Base-by-base conservation (phyloP, 1,284 basidiomycete species). In the Heterobasidion irregulare region DNA sequence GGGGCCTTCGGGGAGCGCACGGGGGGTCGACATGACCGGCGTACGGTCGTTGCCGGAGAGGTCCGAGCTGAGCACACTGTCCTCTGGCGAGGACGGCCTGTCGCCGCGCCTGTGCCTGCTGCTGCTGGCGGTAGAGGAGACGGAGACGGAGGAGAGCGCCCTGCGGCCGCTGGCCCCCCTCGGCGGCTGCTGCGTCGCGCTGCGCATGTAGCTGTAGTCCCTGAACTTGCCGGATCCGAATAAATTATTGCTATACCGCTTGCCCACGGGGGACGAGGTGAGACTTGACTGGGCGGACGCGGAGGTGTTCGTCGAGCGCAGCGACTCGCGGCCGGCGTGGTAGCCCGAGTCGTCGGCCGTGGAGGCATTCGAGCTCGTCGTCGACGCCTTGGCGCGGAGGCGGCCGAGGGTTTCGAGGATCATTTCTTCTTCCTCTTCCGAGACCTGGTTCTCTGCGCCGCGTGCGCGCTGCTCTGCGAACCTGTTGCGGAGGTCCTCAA, bases 351-450 rank as follows among this genome's bases (percentile, higher is more conserved):
- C 58, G 47, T 52, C 54, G 50, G 58, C 57, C 41, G 61, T 55
- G n/a, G 60, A 53, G 41, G 53, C 52, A 6, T 41, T 26, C 8
- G 50, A 35, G 26, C 26, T 26, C 26, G 26, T 41, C 43, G 47
- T 53, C 19, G 60, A 59, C 36, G 57, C 59, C 61, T 68, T 77
- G 16, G 77, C 71, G 57, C 82, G 81, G 46, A 86, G 73, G 54
- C 75, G 70, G 46, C 81, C 80, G 53, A 92, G 72, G 34, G 83
- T 84, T 69, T 87, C 84, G 55, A 92, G 70, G 60, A 92, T 76
- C 82, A 92, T 88, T 58, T 86, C 83, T 71, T 90, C 86, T 66
- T 92, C 89, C 64, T 84, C 86, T 69, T 89, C 85, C 49, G 84
- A 79, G 48, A 92, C 79, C 57, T 82, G 81, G 63, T 84, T 78